Conservation (phyloP, 73 alveolate genomes). For the Paramecium biaurelia region DNA sequence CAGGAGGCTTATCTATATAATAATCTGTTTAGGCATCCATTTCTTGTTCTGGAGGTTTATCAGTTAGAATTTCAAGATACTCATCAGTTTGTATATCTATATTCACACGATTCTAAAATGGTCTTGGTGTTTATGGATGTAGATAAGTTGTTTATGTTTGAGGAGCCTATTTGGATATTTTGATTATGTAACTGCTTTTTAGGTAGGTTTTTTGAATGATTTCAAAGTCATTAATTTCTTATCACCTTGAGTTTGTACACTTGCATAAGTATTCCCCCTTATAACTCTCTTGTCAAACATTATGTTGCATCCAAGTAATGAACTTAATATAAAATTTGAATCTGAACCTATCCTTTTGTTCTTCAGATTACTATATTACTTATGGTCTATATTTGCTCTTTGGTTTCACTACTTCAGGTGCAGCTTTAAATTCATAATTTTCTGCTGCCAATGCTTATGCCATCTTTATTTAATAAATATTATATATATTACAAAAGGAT, state of each 20-base stretch:
- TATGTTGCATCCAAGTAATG: constrained; percentile 68
- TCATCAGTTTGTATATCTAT: constrained; percentile 73
- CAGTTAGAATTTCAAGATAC: constrained; percentile 69
- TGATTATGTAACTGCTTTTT: constrained; percentile 50
- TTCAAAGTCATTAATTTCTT: constrained; percentile 61
- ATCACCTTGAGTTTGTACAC: constrained; percentile 85
- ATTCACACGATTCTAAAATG: constrained; percentile 73
- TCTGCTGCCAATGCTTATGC: constrained; percentile 58
- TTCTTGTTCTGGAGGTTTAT: constrained; percentile 76
- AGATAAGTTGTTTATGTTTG: constrained; percentile 28
- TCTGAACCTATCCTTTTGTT: neutral
- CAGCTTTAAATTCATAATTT: constrained; percentile 53
- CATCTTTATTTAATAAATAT: neutral
- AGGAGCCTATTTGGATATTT: constrained; percentile 43
- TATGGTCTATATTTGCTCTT: constrained; percentile 52
- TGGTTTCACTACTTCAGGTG: constrained; percentile 56
- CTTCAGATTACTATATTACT: constrained; percentile 32
- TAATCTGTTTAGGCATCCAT: constrained; percentile 88
- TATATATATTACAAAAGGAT: neutral
- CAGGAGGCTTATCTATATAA: constrained; percentile 84
- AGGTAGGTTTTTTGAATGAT: constrained; percentile 42
- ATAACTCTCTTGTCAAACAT: constrained; percentile 92
- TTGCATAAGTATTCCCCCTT: constrained; percentile 96
- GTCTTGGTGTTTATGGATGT: constrained; percentile 67
- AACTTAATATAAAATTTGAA: neutral